Base-by-base conservation (phyloP, 306 rosid species). In the Gastrolobium villosum region DNA sequence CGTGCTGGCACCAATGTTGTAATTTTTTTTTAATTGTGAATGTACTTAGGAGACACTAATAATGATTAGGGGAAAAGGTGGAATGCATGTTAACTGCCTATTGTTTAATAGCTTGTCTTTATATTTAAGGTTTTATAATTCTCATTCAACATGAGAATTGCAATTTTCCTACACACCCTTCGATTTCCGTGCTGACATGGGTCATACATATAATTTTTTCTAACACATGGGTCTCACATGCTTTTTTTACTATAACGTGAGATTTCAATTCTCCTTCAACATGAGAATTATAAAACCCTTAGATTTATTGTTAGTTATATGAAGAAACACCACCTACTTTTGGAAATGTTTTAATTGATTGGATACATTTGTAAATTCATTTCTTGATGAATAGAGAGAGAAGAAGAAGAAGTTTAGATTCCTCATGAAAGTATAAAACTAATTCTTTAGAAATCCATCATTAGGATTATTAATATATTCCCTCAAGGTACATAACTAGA, bases 51-150 rank as follows among this genome's bases (percentile, higher is more conserved):
- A 80, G 76, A 81, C 89, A 53, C 88, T 85, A 86, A 87, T 70
- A 84, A 90, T 93, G 85, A 93, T 90, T 89, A 86, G 87, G 66
- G 79, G 48, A 72, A 90, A 87, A 59, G 78, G 64, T 73, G 35
- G 74, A 74, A 74, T 65, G 87, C 93, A 85, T 84, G 89, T 81
- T 85, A 78, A 72, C 75, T 56, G 3, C 40, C 34, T 41, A 46
- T 77, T 84, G 60, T 80, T 83, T 86, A 78, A 76, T 70, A 40
- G 5, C 44, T 70, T 72, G 78, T 76, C 74, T 78, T 15, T 49
- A 44, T 54, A 39, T 65, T n/a, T n/a, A n/a, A n/a, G n/a, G n/a
- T n/a, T n/a, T n/a, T n/a, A n/a, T n/a, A n/a, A n/a, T n/a, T n/a
- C n/a, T n/a, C n/a, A n/a, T n/a, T n/a, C n/a, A n/a, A n/a, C n/a